A percentile compares a stretch with the other conserved stretches of the same genome.
These are phyloP conservation scores for Dendrocalamus latiflorus DNA, from an alignment of 202 grass and related monocot species.

Conservation along the genomic window DNA sequence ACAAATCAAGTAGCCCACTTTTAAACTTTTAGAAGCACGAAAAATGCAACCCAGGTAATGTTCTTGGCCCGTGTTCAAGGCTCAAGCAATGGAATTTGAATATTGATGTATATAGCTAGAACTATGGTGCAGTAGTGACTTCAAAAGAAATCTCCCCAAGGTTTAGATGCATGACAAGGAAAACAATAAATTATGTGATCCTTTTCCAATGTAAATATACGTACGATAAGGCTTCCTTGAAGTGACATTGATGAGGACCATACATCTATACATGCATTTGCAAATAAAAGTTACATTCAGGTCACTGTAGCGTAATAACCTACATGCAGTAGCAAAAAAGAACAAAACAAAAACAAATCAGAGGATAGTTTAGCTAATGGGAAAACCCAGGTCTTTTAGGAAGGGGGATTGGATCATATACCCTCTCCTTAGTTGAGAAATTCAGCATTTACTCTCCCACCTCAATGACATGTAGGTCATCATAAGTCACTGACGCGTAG, in stretches of 20 bases:
- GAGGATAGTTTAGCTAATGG: not conserved
- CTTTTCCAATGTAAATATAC: not conserved
- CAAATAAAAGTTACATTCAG: not conserved
- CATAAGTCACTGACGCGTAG: no score
- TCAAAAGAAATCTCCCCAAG: not conserved
- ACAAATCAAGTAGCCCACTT: not conserved
- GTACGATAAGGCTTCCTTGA: not conserved
- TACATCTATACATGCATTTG: not conserved
- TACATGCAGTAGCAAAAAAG: not conserved
- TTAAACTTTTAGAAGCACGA: constrained; percentile 13
- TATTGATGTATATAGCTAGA: not conserved
- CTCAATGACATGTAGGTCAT: no score
- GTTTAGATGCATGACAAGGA: not conserved
- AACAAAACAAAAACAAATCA: not conserved
- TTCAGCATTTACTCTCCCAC: no score
- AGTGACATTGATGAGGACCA: not conserved
- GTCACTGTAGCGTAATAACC: not conserved
- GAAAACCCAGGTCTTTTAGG: not conserved
- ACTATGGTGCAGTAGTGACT: not conserved
- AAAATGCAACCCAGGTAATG: not conserved
- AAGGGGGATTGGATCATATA: no score
- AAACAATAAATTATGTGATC: not conserved
- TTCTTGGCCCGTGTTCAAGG: not conserved
- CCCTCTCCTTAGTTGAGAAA: no score
- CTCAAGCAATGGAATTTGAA: not conserved